Percentiles rank a stretch among this genome's conserved stretches.
These are phyloP conservation scores for Tulasnella sp. DNA, from an alignment of 768 basidiomycete genomes.

Conservation along the genomic window DNA sequence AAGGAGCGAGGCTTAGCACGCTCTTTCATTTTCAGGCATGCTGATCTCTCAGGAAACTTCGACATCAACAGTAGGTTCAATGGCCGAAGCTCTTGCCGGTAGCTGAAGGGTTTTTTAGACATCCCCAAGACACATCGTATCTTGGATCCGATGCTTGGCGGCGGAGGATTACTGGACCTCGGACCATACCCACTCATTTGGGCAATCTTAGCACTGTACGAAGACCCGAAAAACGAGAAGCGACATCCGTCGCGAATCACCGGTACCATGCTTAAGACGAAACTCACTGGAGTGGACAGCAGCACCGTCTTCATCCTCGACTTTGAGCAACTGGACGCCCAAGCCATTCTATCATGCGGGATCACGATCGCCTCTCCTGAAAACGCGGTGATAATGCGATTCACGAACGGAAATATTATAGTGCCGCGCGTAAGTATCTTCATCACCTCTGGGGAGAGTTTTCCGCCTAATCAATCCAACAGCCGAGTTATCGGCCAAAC, in stretches of 20 bases:
- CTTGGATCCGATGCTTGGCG: constrained; percentile 65
- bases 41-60: constrained; percentile 67
- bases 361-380: constrained; percentile 39
- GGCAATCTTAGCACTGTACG: constrained; percentile 70
- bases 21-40: constrained; percentile 31
- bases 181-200: constrained; percentile 77
- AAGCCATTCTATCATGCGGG: constrained; percentile 56
- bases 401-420: constrained; percentile 57
- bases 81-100: background rate
- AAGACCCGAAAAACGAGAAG: constrained; percentile 60
- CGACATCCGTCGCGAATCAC: constrained; percentile 45
- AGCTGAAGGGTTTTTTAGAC: constrained; percentile 30
- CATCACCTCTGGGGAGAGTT: background rate
- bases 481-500: constrained; percentile 55
- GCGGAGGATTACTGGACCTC: constrained; percentile 78
- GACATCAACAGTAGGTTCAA: constrained; percentile 44
- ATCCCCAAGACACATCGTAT: constrained; percentile 61
- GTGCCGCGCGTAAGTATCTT: constrained; percentile 24
- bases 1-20: background rate
- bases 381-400: constrained; percentile 57
- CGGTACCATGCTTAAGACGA: constrained; percentile 67
- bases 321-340: constrained; percentile 53
- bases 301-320: constrained; percentile 64
- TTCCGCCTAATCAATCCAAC: background rate
- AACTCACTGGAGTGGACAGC: constrained; percentile 65